Base-by-base conservation (phyloP, 768 basidiomycete genomes). In the Pholiota conissans region DNA sequence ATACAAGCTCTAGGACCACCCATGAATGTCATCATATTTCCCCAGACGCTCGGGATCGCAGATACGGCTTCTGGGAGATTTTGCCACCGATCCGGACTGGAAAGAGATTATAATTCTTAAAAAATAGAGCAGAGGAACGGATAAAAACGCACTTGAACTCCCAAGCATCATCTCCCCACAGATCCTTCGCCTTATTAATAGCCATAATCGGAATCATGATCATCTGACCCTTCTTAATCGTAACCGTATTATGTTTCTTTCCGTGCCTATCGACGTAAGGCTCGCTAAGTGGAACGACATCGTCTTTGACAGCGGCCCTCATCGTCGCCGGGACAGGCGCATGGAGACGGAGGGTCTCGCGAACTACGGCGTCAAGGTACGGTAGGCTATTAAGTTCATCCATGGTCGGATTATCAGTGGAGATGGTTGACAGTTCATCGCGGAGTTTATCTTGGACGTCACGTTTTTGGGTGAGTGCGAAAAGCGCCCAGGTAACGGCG, bases 1-100 rank as follows among this genome's bases (percentile, higher is more conserved):
- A 89, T 87, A 61, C 87, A 90, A 1, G 84, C 78, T 14, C 78
- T 77, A 13, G 84, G 82, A 8, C 87, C 87, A 26, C 82, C 84
- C 3, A 84, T 58, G 74, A 90, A 90, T 0, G 83, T 77, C 32
- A 87, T 61, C 54, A 80, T 63, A 61, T 86, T 79, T 11, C 79
- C 77, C 80, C 80, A 86, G 0, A 63, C 55, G 9, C 63, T 82
- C 2, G 87, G 87, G 26, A 88, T 71, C 0, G 61, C 61, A 3
- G 65, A 61, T 3, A 73, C 76, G 3, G 71, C 73, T 11, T 79
- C 76, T 0, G 85, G 82, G 14, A 76, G 26, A 3, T 74, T 62
- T 13, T 69, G 64, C 87, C 88, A 90, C 0, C 88, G 77, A 60
- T 89, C 86, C 0, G 88, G 88, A 58, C 86, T 89, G 22, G 7